Percentiles rank a stretch among this genome's conserved stretches.
phyloP scores from a whole-genome alignment of 176 grass and related monocot species.

The Elymus sibiricus region DNA sequence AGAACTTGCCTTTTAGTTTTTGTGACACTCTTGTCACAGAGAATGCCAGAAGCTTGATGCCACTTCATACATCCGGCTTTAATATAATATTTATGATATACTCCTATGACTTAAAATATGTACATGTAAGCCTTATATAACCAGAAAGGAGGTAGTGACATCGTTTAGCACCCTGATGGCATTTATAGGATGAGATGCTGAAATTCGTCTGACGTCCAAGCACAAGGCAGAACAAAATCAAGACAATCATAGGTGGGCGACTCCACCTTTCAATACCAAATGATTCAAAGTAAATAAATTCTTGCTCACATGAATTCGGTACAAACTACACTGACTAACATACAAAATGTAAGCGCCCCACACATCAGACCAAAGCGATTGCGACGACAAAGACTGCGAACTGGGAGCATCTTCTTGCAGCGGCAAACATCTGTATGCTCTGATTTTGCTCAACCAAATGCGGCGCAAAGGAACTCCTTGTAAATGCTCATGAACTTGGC shows the following conservation, averaged over 20 bases:
- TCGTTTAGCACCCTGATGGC: background rate
- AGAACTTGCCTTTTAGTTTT: too few relatives aligned
- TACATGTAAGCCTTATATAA: too few relatives aligned
- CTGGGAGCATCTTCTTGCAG: background rate
- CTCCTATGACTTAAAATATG: too few relatives aligned
- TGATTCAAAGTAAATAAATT: background rate
- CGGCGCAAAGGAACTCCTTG: constrained; percentile 82
- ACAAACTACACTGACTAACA: constrained; percentile 15
- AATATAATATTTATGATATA: too few relatives aligned
- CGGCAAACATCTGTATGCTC: background rate
- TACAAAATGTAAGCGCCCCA: background rate
- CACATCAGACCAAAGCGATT: background rate
- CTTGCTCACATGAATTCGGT: background rate
- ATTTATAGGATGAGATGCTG: background rate
- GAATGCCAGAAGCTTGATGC: too few relatives aligned
- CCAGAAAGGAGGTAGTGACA: too few relatives aligned
- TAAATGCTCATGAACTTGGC: constrained; percentile 99
- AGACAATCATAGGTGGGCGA: background rate
- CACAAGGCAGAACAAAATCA: background rate
- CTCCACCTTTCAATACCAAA: background rate
- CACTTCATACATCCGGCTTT: too few relatives aligned
- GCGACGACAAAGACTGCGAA: background rate
- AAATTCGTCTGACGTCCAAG: background rate
- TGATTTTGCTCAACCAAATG: constrained; percentile 65
- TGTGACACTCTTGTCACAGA: too few relatives aligned